These are phyloP conservation scores for Phaeodactylum tricornutum DNA, from an alignment of 108 stramenopile genomes.

Conservation along the genomic window DNA sequence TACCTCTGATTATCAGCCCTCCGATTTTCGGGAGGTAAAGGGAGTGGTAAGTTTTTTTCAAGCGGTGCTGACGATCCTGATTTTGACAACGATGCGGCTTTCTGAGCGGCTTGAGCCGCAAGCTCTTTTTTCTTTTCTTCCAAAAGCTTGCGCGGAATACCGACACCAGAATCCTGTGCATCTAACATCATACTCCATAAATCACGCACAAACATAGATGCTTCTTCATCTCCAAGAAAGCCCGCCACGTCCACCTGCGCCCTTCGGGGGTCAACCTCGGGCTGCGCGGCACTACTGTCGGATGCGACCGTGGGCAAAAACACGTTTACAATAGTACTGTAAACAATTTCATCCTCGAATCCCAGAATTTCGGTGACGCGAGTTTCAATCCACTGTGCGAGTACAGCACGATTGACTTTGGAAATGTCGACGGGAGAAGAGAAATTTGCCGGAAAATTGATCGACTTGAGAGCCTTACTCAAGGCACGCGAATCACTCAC, in stretches of 20 bases:
- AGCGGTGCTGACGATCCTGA: no score
- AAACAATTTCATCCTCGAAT: constrained; percentile 86
- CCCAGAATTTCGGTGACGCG: constrained; percentile 51
- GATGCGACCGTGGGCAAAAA: constrained; percentile 38
- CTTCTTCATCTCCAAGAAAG: constrained; percentile 66
- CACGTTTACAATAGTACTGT: constrained; percentile 63
- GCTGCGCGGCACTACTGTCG: background rate
- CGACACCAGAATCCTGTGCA: constrained; percentile 42
- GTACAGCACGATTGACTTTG: constrained; percentile 59
- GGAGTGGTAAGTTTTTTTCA: no score
- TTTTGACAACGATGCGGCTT: no score
- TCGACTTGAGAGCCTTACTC: constrained; percentile 57
- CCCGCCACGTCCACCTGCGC: constrained; percentile 77
- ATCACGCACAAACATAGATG: constrained; percentile 56
- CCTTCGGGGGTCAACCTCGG: constrained; percentile 50
- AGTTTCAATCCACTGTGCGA: constrained; percentile 75
- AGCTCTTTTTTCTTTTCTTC: constrained; percentile 83
- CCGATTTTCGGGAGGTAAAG: no score
- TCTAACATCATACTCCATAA: constrained; percentile 77
- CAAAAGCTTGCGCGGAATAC: constrained; percentile 61
- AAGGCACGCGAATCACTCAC: constrained; percentile 53
- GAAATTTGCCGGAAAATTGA: constrained; percentile 65
- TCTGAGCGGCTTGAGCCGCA: constrained; percentile 7
- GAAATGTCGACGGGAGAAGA: constrained; percentile 28
- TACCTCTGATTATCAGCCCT: no score